phyloP scores from a whole-genome alignment of 179 eudicot species.

The Heliamphora pulchella region DNA sequence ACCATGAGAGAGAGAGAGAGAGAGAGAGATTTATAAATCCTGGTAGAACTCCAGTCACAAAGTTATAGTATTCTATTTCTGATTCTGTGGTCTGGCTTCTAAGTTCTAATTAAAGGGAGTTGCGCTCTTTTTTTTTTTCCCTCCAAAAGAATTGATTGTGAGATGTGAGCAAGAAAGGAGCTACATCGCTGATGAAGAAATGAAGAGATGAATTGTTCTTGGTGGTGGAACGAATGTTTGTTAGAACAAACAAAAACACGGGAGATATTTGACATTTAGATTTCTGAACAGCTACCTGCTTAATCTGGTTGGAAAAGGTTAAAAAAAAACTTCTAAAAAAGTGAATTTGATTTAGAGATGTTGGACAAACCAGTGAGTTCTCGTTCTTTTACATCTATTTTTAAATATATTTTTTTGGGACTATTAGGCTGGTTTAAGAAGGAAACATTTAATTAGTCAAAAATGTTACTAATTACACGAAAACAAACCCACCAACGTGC shows the following conservation, averaged over 20 bases:
- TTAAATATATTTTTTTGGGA: neutral
- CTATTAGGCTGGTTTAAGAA: neutral
- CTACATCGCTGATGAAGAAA: neutral
- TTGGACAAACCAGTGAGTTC: neutral
- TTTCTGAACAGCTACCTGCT: neutral
- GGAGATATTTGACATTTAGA: neutral
- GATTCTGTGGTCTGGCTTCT: neutral
- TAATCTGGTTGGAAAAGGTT: too few relatives aligned
- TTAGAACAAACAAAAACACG: neutral
- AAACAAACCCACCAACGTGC: too few relatives aligned
- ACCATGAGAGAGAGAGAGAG: too few relatives aligned
- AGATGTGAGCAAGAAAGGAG: neutral
- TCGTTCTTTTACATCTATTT: neutral
- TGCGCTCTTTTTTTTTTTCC: neutral
- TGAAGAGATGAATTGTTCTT: neutral
- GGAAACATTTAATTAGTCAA: neutral
- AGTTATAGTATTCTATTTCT: too few relatives aligned
- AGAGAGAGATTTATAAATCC: neutral
- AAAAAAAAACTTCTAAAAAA: neutral
- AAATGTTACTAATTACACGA: too few relatives aligned
- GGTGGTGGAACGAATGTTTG: neutral
- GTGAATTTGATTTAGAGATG: neutral
- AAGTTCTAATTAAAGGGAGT: neutral
- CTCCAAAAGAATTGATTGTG: neutral
- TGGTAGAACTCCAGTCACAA: neutral